These are phyloP conservation scores for Coelastrella sp. DNA, from an alignment of 139 green algal species.

Conservation along the genomic window DNA sequence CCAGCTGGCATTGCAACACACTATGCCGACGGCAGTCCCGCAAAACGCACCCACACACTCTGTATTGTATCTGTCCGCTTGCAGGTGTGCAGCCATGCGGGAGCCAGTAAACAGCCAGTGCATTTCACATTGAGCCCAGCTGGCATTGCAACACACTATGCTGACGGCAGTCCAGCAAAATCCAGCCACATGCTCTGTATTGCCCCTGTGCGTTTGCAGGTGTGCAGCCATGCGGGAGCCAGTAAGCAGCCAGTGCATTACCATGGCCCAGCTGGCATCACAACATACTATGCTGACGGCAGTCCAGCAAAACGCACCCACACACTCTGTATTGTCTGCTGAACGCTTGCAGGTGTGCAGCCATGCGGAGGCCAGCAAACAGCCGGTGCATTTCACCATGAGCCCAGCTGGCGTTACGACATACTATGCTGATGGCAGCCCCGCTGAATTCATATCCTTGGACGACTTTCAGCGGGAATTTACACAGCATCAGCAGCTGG, in stretches of 20 bases:
- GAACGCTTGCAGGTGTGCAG: constrained; percentile 30
- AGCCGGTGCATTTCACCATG: constrained; percentile 70
- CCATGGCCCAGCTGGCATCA: too few relatives aligned
- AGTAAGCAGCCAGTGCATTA: too few relatives aligned
- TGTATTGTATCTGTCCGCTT: not conserved
- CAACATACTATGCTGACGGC: not conserved
- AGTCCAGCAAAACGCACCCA: not conserved
- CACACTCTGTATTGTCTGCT: not conserved
- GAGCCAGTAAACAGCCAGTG: not conserved
- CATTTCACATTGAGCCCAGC: constrained; percentile 73
- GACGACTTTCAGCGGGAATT: constrained; percentile 79
- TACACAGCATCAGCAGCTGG: constrained; percentile 71
- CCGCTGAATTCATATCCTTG: constrained; percentile 69
- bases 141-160: constrained; percentile 72
- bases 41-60: not conserved
- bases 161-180: constrained; percentile 46
- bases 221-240: too few relatives aligned
- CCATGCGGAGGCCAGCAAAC: not conserved
- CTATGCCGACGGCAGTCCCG: not conserved
- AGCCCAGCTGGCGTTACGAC: constrained; percentile 70
- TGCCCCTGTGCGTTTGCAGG: not conserved
- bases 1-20: too few relatives aligned
- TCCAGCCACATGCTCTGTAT: constrained; percentile 49
- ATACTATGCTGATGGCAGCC: constrained; percentile 41
- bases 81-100: constrained; percentile 41